Evolutionary conservation across 2,329 filamentous ascomycete species (phyloP).

Genomic region (Fusarium vanettenii): DNA sequence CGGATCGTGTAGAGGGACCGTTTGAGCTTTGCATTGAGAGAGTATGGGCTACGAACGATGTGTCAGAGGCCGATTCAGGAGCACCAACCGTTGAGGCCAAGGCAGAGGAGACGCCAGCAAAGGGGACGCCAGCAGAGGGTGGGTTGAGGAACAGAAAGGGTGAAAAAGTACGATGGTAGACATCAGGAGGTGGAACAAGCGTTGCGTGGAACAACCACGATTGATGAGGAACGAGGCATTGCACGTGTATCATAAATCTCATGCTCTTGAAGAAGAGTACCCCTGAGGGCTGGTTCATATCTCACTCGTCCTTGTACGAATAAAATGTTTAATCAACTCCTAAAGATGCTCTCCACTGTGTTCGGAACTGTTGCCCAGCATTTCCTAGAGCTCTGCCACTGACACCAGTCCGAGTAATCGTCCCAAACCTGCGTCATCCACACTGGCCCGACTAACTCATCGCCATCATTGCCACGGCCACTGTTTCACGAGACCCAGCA

Average conservation of each 20-base stretch:
- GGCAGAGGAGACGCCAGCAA: constrained; percentile 37
- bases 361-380: no score
- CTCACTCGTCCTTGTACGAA: constrained; percentile 26
- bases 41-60: constrained; percentile 87
- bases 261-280: constrained; percentile 2
- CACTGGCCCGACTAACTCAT: no score
- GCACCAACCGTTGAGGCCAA: constrained; percentile 21
- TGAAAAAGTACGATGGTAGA: constrained; percentile 53
- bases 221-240: constrained; percentile 1
- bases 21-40: constrained; percentile 88
- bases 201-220: not conserved
- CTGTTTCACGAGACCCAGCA: no score
- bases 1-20: constrained; percentile 87
- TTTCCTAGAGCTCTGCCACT: no score
- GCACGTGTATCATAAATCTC: constrained; percentile 12
- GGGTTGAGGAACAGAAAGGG: constrained; percentile 53
- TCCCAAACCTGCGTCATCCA: no score
- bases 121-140: constrained; percentile 38
- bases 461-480: no score
- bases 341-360: not conserved
- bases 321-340: constrained; percentile 19
- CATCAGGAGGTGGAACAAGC: not conserved
- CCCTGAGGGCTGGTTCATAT: not conserved
- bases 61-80: constrained; percentile 43
- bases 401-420: no score